Evolutionary conservation across 495 filamentous ascomycete genomes (phyloP), one percentile per base, ranked within the genome.

Genomic region (Tuber microsphaerosporum): DNA sequence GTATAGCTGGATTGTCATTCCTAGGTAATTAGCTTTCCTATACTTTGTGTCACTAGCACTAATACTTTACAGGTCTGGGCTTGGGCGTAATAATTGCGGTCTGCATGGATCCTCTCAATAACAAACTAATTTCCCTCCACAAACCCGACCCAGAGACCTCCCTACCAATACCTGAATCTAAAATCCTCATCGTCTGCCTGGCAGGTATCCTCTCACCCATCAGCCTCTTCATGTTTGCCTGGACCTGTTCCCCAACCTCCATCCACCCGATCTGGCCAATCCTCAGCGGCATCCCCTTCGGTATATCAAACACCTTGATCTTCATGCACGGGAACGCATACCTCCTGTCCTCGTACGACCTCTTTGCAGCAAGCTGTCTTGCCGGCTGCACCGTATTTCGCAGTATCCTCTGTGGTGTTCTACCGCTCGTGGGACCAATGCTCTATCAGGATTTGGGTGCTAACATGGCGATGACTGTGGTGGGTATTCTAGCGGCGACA

Each of bases 281-380:
- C 76, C 83, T 91, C 3, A 89, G 91, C 8, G 92, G 92, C 41
- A 86, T 94, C 6, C 91, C 91, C 14, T 95, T 94, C 79, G 92
- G 92, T 17, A 86, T 88, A 6, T 92, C 92, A 0, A 94, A 94
- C 79, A 88, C 88, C 1, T 85, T 89, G 1, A 88, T 90, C 69
- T 95, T 95, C 83, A 92, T 94, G 79, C 94, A 94, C 80, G 88
- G 90, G 0, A 87, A 85, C 19, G 93, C 92, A 77, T 95, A 94
- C 80, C 86, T 95, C 1, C 91, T 92, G 7, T 86, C 89, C 37
- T 87, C 88, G 22, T 95, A 95, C 81, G 92, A 91, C 41, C 88
- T 92, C 71, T 94, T 90, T 79, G 88, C 91, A 0, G 92, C 92
- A 0, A 90, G 87, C 34, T 92, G 92, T 0, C 83, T 94, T 42